A percentile compares a stretch with the other conserved stretches of the same genome.
Conservation (phyloP, 805 yeast genomes). For the Saitoella complicata region DNA sequence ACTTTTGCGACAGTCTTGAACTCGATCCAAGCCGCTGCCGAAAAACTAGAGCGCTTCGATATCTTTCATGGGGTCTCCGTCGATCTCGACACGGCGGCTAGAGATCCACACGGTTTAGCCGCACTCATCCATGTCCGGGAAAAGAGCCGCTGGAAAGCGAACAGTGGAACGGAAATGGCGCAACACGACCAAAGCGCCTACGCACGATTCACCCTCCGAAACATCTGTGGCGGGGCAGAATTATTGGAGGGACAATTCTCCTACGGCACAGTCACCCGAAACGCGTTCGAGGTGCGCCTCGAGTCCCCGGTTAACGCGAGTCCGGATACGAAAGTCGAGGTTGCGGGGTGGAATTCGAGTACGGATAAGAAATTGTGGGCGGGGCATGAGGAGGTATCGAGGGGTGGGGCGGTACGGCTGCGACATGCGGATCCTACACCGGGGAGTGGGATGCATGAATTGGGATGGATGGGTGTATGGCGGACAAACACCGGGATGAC, state of each 20-base stretch:
- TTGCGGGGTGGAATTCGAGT: background rate
- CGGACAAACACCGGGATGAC: conserved; percentile 37
- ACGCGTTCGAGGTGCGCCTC: background rate
- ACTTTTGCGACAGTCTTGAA: conserved; percentile 3
- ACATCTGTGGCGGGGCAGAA: conserved; percentile 58
- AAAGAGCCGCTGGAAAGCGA: conserved; percentile 56
- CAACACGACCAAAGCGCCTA: conserved; percentile 96
- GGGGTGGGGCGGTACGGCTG: conserved; percentile 22
- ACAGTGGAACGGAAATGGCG: conserved; percentile 90
- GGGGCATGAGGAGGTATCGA: conserved; percentile 35
- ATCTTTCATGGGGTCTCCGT: conserved; percentile 16
- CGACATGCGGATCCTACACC: background rate
- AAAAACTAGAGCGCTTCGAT: conserved; percentile 17
- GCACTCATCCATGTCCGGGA: conserved; percentile 16
- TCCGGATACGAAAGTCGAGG: background rate
- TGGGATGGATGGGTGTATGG: conserved; percentile 47
- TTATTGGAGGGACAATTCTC: conserved; percentile 30
- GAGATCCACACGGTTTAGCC: conserved; percentile 8
- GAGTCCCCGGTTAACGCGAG: conserved; percentile 1
- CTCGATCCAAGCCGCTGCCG: conserved; percentile 19
- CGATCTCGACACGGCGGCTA: conserved; percentile 12
- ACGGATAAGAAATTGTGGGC: conserved; percentile 22
- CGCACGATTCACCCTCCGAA: conserved; percentile 49
- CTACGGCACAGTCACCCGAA: conserved; percentile 41
- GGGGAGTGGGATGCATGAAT: conserved; percentile 29